phyloP scores from a whole-genome alignment of 2,329 filamentous ascomycete species.

The Fusarium subtropicale region DNA sequence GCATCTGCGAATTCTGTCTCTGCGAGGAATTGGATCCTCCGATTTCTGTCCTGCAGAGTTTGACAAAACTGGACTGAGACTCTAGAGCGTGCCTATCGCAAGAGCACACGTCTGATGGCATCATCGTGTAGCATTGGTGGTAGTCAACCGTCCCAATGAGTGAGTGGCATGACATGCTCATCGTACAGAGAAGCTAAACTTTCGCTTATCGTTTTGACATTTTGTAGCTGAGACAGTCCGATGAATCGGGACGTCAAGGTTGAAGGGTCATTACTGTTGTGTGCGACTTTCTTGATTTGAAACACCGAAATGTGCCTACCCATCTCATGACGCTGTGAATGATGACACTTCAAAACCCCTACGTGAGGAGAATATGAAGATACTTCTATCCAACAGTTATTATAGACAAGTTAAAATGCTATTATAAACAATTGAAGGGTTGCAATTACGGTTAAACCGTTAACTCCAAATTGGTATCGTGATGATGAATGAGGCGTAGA shows the following conservation, averaged over 20 bases:
- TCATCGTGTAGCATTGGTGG: slow-evolving; percentile 34
- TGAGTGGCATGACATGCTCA: slow-evolving; percentile 3
- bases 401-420: too few relatives aligned
- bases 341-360: background rate
- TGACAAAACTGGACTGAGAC: slow-evolving; percentile 19
- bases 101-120: slow-evolving; percentile 38
- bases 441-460: background rate
- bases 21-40: slow-evolving; percentile 22
- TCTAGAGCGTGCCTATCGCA: slow-evolving; percentile 29
- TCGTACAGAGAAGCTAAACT: slow-evolving; percentile 13
- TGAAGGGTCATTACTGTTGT: background rate
- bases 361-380: background rate
- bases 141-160: background rate
- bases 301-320: background rate
- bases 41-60: slow-evolving; percentile 20
- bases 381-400: background rate
- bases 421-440: background rate
- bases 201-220: slow-evolving; percentile 34
- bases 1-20: slow-evolving; percentile 28
- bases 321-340: background rate
- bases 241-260: slow-evolving; percentile 13
- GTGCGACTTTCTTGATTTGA: background rate
- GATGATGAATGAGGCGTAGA: slow-evolving; percentile 15
- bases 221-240: slow-evolving; percentile 16
- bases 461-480: slow-evolving; percentile 12